Base-by-base conservation (phyloP, 2,329 filamentous ascomycete species). In the Clarireedia hainanense region DNA sequence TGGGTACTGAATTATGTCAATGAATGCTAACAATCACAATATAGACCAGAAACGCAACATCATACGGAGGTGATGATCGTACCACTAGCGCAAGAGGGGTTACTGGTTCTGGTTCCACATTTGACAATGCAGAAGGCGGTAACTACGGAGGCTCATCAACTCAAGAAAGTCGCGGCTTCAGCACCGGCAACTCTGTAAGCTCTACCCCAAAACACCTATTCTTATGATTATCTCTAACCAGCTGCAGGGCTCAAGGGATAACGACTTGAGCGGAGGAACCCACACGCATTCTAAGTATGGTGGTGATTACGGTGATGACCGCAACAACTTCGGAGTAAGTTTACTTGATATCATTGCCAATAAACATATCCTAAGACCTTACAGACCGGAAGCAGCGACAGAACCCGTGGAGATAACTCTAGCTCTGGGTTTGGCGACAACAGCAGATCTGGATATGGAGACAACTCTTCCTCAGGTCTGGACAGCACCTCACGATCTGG, bases 181-280 rank as follows among this genome's bases (percentile, higher is more conserved):
- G 51, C 10, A 55, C 47, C 17, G 52, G 47, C 24, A 65, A 65
- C 60, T 52, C 56, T 42, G 66, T 67, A 63, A 61, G 66, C 56
- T 26, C n/a, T 17, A 46, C 36, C 30, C 9, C 10, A 14, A 30
- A 24, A n/a, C 6, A 34, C 1, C 10, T 6, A 5, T 15, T 12
- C 2, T 47, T 12, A 24, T 9, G 6, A 53, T 43, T 24, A 26
- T 26, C 20, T 50, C 65, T 40, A 47, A 50, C 43, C 63, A 67
- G 60, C 62, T 55, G 50, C 68, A 62, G 52, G 66, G 62, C n/a
- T 64, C 61, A 17, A 49, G 51, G 56, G 57, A 58, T 40, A 57
- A 39, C 27, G 57, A 60, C 39, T 57, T 55, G 20, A 47, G 47
- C 37, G 37, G 47, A 50, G 56, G 63, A 39, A 53, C 30, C 10